Evolutionary conservation across 176 grass and related monocot genomes (phyloP), one percentile per base, ranked within the genome.

Genomic region (Zoysia japonica): DNA sequence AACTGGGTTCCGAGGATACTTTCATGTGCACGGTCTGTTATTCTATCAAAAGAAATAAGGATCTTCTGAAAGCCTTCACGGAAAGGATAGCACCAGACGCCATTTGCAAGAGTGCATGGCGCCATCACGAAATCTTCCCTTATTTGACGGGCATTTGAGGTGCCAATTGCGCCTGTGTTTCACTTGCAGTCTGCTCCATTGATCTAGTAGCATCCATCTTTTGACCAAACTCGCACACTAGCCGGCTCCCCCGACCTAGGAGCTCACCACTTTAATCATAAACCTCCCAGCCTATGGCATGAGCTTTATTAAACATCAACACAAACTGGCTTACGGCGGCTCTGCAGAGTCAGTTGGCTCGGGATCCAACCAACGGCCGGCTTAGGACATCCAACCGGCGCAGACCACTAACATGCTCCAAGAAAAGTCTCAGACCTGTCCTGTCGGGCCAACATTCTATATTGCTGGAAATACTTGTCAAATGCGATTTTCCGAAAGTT

Each of bases 161-260:
- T 19, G 45, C 61, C 41, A n/a, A 40, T 65, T 73, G 68, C 45
- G 39, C 54, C 67, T 5, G 68, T 61, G 17, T 73, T 72, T 28
- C 17, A 15, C 49, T 78, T 78, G 67, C 63, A 68, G 75, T 63
- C 63, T 80, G 63, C 81, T 64, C 81, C 76, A 43, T 73, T 39
- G 44, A 89, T 53, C 57, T 5, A 14, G 15, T 39, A 16, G n/a
- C n/a, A n/a, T n/a, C 44, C 37, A 52, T 57, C 78, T 86, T 89
- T 89, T 82, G 83, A 78, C 78, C 78, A 17, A 51, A 73, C 60
- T 78, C 71, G 72, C 78, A 85, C 72, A 67, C 52, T 85, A 20
- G 72, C 37, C 39, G n/a, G 78, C 51, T 85, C 83, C 87, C 74
- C 17, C 20, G 73, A 69, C 53, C 37, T 8, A 85, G 87, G 87